These are phyloP conservation scores for Xylaria longipes DNA, from an alignment of 495 filamentous ascomycete species.

Conservation along the genomic window DNA sequence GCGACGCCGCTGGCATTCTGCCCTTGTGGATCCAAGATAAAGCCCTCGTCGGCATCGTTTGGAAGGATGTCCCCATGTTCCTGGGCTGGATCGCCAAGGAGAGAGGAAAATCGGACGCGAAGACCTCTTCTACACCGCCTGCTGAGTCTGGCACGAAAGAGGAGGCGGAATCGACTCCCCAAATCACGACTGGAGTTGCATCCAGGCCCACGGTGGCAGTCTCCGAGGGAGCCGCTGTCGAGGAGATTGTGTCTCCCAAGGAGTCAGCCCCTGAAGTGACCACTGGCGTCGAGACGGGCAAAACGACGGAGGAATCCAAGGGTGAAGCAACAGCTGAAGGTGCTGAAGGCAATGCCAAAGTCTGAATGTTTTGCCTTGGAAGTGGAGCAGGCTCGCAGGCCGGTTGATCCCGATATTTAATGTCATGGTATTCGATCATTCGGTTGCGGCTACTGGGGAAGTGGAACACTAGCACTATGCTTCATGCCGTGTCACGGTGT, in stretches of 20 bases:
- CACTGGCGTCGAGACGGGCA: conserved; percentile 14
- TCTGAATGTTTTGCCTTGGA: neutral
- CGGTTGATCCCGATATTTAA: neutral
- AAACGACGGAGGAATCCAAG: conserved; percentile 24
- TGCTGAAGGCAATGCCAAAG: neutral
- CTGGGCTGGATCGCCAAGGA: conserved; percentile 62
- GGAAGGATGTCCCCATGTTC: conserved; percentile 75
- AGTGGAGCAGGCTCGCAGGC: neutral
- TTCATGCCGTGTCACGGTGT: neutral
- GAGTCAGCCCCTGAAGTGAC: conserved; percentile 17
- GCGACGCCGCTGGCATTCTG: conserved; percentile 69
- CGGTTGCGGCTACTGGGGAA: neutral
- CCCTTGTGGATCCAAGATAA: conserved; percentile 72
- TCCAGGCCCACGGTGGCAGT: conserved; percentile 20
- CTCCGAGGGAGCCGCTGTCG: conserved; percentile 13
- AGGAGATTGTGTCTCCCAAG: conserved; percentile 8
- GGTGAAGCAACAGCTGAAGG: neutral
- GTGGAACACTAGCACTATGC: neutral
- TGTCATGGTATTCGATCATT: neutral
- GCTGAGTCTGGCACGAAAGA: neutral
- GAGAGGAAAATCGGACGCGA: conserved; percentile 32
- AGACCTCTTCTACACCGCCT: neutral
- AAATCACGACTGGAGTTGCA: conserved; percentile 26
- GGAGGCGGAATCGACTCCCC: conserved; percentile 13
- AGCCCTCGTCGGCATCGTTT: conserved; percentile 68